These are phyloP conservation scores for Durusdinium trenchii DNA, from an alignment of 73 alveolate species.

Conservation along the genomic window DNA sequence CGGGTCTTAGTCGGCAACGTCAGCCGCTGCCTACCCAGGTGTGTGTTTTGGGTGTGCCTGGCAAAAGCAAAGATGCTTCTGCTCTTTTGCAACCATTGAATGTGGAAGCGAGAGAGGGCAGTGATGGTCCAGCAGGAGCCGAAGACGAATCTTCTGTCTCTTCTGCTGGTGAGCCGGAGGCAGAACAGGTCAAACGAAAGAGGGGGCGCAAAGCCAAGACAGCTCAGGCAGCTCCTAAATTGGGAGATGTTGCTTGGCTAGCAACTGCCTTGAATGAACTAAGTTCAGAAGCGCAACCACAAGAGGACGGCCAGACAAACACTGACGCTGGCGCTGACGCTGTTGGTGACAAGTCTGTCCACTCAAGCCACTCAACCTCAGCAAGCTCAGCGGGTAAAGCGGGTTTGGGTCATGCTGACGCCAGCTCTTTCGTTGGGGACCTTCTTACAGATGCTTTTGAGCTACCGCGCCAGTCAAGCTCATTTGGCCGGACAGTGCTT, in stretches of 20 bases:
- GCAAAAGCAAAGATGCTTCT: background rate
- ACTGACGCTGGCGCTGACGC: no score
- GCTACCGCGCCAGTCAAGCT: background rate
- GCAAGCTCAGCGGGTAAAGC: background rate
- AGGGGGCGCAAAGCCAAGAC: background rate
- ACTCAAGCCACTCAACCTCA: background rate
- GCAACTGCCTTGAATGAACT: background rate
- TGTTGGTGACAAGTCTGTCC: background rate
- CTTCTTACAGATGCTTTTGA: background rate
- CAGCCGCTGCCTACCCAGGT: background rate
- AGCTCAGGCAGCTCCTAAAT: background rate
- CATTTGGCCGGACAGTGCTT: background rate
- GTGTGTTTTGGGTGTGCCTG: constrained; percentile 4
- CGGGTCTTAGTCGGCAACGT: no score
- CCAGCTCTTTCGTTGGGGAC: background rate
- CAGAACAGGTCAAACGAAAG: background rate
- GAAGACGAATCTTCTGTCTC: background rate
- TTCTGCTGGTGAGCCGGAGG: background rate
- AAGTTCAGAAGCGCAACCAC: no score
- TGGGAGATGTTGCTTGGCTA: background rate
- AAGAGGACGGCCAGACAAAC: background rate
- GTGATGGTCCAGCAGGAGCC: background rate
- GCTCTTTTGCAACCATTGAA: background rate
- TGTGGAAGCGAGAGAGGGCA: background rate
- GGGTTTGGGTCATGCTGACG: background rate